Conservation (phyloP, 805 yeast species). For the Yarrowia phangngaensis region DNA sequence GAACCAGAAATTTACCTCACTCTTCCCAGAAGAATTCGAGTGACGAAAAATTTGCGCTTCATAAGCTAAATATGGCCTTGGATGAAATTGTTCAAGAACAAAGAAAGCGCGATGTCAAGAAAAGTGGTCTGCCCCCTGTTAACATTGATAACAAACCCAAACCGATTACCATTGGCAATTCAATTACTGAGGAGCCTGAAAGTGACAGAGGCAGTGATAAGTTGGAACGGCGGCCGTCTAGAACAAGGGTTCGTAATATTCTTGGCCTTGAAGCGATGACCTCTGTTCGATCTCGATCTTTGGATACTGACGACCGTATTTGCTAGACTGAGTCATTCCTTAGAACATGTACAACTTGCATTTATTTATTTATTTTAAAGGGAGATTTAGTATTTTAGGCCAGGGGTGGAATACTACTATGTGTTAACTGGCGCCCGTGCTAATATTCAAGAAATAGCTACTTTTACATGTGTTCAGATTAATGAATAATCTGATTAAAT, state of each 20-base stretch:
- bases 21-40: constrained; percentile 23
- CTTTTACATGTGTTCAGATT: too few species aligned
- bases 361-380: too few species aligned
- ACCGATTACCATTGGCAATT: background rate
- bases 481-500: too few species aligned
- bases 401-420: too few species aligned
- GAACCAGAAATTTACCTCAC: constrained; percentile 12
- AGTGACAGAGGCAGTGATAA: constrained; percentile 1
- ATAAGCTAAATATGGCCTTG: constrained; percentile 37
- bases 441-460: too few species aligned
- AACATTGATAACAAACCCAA: background rate
- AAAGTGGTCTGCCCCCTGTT: constrained; percentile 1
- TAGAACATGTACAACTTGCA: background rate
- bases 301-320: constrained; percentile 31
- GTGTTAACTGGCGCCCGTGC: too few species aligned
- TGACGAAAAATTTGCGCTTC: constrained; percentile 32
- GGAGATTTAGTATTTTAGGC: too few species aligned
- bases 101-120: constrained; percentile 8
- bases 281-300: constrained; percentile 29
- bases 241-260: constrained; percentile 29
- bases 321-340: constrained; percentile 18
- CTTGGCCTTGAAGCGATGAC: constrained; percentile 32
- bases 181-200: constrained; percentile 21
- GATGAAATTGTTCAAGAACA: constrained; percentile 35
- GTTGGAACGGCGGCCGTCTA: constrained; percentile 30